Evolutionary conservation across 768 basidiomycete species (phyloP).

Genomic region (Russula earlei): DNA sequence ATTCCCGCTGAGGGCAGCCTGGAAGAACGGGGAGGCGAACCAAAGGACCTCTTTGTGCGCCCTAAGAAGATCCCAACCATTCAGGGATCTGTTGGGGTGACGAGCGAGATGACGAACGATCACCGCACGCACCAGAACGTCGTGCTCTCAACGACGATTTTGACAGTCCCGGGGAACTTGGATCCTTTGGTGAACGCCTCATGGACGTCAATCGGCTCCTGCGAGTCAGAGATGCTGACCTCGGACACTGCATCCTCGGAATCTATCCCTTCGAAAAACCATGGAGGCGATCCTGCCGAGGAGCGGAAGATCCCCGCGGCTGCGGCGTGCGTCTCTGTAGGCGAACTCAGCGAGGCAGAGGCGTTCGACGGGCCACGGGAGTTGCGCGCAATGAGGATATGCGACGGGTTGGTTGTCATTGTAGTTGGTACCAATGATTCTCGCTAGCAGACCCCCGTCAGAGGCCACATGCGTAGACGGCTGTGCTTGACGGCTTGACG

Average conservation of each 20-base stretch:
- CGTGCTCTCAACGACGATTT: slow-evolving; percentile 80
- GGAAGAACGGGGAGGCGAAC: slow-evolving; percentile 93
- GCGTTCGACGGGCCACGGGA: slow-evolving; percentile 69
- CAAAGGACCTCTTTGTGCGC: slow-evolving; percentile 86
- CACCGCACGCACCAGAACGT: slow-evolving; percentile 70
- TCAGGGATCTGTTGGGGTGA: slow-evolving; percentile 4
- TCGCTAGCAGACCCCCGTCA: background rate
- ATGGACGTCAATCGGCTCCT: slow-evolving; percentile 64
- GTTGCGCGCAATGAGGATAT: slow-evolving; percentile 82
- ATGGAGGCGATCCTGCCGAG: slow-evolving; percentile 61
- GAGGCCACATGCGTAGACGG: background rate
- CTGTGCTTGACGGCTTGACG: background rate
- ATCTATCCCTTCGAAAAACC: slow-evolving; percentile 71
- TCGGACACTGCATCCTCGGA: slow-evolving; percentile 59
- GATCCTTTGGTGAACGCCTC: slow-evolving; percentile 63
- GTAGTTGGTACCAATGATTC: background rate
- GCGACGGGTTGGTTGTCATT: slow-evolving; percentile 72
- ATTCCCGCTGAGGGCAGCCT: slow-evolving; percentile 80
- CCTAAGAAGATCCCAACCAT: slow-evolving; percentile 33
- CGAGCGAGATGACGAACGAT: background rate
- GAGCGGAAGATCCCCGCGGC: slow-evolving; percentile 78
- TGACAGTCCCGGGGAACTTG: slow-evolving; percentile 76
- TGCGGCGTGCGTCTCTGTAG: slow-evolving; percentile 82
- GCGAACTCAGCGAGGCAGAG: slow-evolving; percentile 72
- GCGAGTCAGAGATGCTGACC: slow-evolving; percentile 55